Percentiles rank a stretch among this genome's conserved stretches.
Evolutionary conservation across 495 filamentous ascomycete species (phyloP).

Genomic region (Glonium stellatum): DNA sequence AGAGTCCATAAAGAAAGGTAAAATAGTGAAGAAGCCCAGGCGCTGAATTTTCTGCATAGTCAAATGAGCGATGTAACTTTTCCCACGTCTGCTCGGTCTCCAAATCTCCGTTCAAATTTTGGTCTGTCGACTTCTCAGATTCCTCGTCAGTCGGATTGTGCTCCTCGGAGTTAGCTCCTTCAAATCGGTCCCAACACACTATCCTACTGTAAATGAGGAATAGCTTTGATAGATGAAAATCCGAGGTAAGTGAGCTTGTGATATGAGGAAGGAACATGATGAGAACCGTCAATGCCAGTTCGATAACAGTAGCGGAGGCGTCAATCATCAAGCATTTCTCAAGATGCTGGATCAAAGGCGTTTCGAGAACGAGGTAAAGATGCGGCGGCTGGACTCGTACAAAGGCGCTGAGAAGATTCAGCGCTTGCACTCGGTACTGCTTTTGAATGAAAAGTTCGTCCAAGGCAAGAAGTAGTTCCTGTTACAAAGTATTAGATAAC

Average conservation of each 20-base stretch:
- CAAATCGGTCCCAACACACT: constrained; percentile 61
- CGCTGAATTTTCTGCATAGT: constrained; percentile 51
- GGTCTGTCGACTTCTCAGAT: background rate
- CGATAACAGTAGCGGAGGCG: constrained; percentile 61
- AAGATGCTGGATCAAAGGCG: constrained; percentile 57
- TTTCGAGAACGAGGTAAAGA: constrained; percentile 60
- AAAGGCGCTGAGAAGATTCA: constrained; percentile 58
- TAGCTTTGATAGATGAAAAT: constrained; percentile 51
- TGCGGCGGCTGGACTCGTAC: constrained; percentile 63
- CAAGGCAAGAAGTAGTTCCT: constrained; percentile 55
- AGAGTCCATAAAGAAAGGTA: constrained; percentile 69
- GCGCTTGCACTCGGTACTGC: constrained; percentile 48
- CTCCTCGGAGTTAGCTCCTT: constrained; percentile 23
- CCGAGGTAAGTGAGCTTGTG: constrained; percentile 53
- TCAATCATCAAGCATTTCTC: constrained; percentile 64
- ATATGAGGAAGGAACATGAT: constrained; percentile 74
- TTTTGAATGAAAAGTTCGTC: constrained; percentile 54
- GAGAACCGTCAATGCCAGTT: constrained; percentile 57
- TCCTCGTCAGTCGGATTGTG: constrained; percentile 19
- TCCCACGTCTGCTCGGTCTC: constrained; percentile 47
- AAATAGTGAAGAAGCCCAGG: constrained; percentile 71
- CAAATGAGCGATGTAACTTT: constrained; percentile 48
- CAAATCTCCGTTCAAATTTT: constrained; percentile 6
- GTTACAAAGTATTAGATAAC: constrained; percentile 21
- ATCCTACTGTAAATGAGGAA: constrained; percentile 70